Base-by-base conservation (phyloP, 192 early-diverging fungal genomes). In the Podila epigama region DNA sequence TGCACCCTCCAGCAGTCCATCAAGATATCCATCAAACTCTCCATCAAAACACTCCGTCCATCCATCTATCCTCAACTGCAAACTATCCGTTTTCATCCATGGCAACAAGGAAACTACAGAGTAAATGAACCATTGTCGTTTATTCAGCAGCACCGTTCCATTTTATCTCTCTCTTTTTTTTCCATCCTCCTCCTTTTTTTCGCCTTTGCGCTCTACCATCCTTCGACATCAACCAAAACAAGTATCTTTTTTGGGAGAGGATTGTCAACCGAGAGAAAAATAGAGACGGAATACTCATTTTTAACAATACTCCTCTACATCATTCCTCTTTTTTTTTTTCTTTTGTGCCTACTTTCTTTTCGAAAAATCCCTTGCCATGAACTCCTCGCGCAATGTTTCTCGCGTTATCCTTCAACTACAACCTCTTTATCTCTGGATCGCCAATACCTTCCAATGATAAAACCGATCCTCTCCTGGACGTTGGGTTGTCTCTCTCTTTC, bases 61-160 rank as follows among this genome's bases (percentile, higher is more conserved):
- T 48, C n/a, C 44, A 18, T 16, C 44, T 3, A 20, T 20, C 44
- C 16, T 44, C 25, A 48, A 50, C 60, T n/a, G n/a, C n/a, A n/a
- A n/a, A n/a, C n/a, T n/a, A n/a, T n/a, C n/a, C n/a, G n/a, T n/a
- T n/a, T n/a, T n/a, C 28, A 28, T 18, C 59, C 60, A 66, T 75
- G 70, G 70, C 70, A 37, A 75, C 70, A 35, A 53, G 70, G 63
- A 75, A 66, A 61, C 63, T 75, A 13, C 63, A 66, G 42, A 75
- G 70, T 75, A 75, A 66, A 44, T 25, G 27, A 40, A n/a, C 39
- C 51, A 28, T 53, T 54, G 27, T 54, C 52, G 25, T 54, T 54
- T 54, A 27, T 11, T 32, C 52, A n/a, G n/a, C n/a, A n/a, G n/a
- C n/a, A n/a, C n/a, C n/a, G n/a, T n/a, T 54, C 52, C 5, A 29